Base-by-base conservation (phyloP, 2,329 filamentous ascomycete species). In the Xylariales sp. region DNA sequence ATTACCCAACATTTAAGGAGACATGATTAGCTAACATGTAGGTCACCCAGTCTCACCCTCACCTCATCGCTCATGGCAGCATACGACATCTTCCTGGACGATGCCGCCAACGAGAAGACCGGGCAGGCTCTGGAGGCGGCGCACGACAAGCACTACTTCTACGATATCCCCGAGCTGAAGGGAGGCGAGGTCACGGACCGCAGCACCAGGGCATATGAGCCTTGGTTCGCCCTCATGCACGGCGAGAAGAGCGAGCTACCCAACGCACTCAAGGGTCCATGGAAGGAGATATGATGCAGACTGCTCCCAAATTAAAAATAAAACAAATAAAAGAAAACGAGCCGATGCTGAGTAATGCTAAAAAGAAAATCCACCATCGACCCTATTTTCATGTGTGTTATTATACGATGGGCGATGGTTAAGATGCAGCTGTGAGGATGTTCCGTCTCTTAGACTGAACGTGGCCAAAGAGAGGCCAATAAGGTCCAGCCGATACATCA, bases 91-190 rank as follows among this genome's bases (percentile, higher is more conserved):
- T 37, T 28, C 14, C 25, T 37, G 5, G 17, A 37, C 16, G 34
- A 37, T 29, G 34, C 15, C 5, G 7, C 34, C 5, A 37, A 37
- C 17, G 14, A 37, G 19, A 37, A 12, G 16, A 37, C 34, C 8
- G 34, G 34, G 6, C 23, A 37, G 14, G 23, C 23, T 4, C 12
- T 40, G 5, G 33, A 40, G 16, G 25, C 27, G 8, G 38, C 32
- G 8, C 33, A 37, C 15, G 27, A 37, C 33, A 24, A 27, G 19
- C 33, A 17, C 8, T 40, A 20, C 21, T 37, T 27, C 33, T 24
- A 40, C 18, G 28, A 37, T 12, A 20, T 31, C 10, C 32, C 33
- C 12, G 38, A 36, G 18, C 32, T 15, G 17, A 31, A 40, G 12
- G 16, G 27, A 7, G 34, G 34, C 8, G 34, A 37, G 14, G 24